Conservation (phyloP, 108 stramenopile genomes). For the Stephanodiscus minutulus region DNA sequence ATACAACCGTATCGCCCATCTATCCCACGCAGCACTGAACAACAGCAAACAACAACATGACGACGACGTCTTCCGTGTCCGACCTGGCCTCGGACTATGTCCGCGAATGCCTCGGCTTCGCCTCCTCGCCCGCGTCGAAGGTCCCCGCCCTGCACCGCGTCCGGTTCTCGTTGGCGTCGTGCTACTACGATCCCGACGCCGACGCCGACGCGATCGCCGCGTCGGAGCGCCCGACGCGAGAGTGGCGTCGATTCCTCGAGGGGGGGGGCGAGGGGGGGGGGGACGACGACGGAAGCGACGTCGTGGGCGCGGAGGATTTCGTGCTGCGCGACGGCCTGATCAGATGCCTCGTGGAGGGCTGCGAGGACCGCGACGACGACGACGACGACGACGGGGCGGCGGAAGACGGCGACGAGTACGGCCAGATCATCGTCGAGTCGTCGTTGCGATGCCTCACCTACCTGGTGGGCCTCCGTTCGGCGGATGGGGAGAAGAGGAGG, state of each 20-base stretch:
- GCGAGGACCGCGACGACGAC: background rate
- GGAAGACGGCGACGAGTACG: background rate
- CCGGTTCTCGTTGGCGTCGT: background rate
- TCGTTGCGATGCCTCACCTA: slow-evolving; percentile 11
- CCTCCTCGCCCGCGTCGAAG: background rate
- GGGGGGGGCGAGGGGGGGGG: background rate
- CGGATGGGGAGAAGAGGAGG: background rate
- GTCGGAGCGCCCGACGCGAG: background rate
- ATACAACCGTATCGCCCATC: too few species aligned
- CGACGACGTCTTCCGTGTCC: slow-evolving; percentile 9
- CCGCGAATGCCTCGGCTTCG: slow-evolving; percentile 12
- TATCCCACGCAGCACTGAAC: background rate
- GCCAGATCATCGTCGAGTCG: slow-evolving; percentile 9
- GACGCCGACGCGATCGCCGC: background rate
- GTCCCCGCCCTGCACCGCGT: background rate
- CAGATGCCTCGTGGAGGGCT: slow-evolving; percentile 2
- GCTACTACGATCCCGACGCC: slow-evolving; percentile 3
- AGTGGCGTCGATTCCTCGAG: background rate
- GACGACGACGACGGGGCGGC: background rate
- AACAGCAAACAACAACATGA: background rate
- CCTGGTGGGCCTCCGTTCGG: slow-evolving; percentile 3
- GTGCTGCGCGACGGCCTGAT: background rate
- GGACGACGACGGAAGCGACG: background rate
- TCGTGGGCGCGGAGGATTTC: background rate
- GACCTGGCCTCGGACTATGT: slow-evolving; percentile 20